Evolutionary conservation across 306 rosid genomes (phyloP), one percentile per base, ranked within the genome.

Genomic region (Prunus mira): DNA sequence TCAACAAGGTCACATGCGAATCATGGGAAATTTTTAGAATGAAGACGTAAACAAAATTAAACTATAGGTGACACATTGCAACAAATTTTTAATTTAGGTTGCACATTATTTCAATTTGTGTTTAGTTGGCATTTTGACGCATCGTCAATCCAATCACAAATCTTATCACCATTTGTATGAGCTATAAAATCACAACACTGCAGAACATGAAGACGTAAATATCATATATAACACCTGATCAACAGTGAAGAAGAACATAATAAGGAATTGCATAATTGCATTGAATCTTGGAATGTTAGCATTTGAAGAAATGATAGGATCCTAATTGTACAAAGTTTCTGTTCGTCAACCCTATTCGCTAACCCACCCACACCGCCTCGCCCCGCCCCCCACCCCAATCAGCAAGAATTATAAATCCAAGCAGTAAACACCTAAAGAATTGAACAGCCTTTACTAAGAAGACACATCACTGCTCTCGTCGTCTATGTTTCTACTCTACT

Each of bases 251-350:
- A 25, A 60, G 65, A 60, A 24, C 43, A 7, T 9, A 25, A 22
- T 11, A 12, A 43, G 32, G 32, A 67, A 12, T 67, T 20, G 30
- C 30, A 66, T 66, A 66, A 12, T 66, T 20, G 30, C 30, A 67
- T 67, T n/a, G 30, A 43, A 65, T n/a, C 4, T 71, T 13, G 22
- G 47, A 71, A 34, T n/a, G 54, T 55, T 27, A 25, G 73, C 27
- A 28, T 27, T 19, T 28, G 74, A 28, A 69, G 14, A 14, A 50
- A 46, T 19, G n/a, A 30, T 7, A 2, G 18, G 74, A 30, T 19
- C n/a, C 75, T 3, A 54, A 54, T 71, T 55, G 64, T 55, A 54
- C 75, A 71, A 71, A 45, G 27, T 30, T 7, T 72, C 43, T 55
- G 66, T 19, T 72, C 56, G n/a, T 30, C 72, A 22, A 12, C 55